phyloP scores from a whole-genome alignment of 2,329 filamentous ascomycete species.

The Aspergillus fructus region DNA sequence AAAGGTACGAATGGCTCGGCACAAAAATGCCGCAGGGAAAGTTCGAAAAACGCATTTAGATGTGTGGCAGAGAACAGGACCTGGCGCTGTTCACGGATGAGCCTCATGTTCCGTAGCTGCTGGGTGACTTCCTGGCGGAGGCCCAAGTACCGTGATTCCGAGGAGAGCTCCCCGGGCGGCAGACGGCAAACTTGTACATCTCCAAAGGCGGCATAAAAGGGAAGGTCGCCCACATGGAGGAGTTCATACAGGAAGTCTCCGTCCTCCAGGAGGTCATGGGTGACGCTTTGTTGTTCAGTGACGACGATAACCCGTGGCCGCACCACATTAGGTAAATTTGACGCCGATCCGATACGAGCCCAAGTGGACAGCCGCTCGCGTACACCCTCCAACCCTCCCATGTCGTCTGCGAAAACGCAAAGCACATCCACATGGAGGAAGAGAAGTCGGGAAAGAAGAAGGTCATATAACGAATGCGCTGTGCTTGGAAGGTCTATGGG shows the following conservation, averaged over 20 bases:
- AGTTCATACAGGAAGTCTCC: neutral
- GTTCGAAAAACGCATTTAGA: neutral
- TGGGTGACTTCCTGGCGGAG: neutral
- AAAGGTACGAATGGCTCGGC: neutral
- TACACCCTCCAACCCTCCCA: neutral
- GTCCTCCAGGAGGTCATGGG: neutral
- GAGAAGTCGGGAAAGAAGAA: neutral
- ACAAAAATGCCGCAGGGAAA: neutral
- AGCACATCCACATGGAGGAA: neutral
- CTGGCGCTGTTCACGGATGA: neutral
- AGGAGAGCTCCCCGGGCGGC: neutral
- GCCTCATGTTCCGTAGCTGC: neutral
- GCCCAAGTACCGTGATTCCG: neutral
- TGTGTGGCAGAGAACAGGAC: neutral
- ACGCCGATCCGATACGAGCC: neutral
- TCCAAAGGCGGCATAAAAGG: neutral
- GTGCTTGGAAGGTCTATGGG: no score
- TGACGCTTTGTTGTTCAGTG: neutral
- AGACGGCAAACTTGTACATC: neutral
- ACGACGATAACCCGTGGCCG: neutral
- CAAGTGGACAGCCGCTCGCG: neutral
- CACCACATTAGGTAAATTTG: neutral
- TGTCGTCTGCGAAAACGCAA: conserved; percentile 3
- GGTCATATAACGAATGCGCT: neutral
- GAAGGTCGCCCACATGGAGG: neutral